A percentile compares a stretch with the other conserved stretches of the same genome.
These are phyloP conservation scores for Sugiyamaella mastotermitis DNA, from an alignment of 805 yeast species.

Conservation along the genomic window DNA sequence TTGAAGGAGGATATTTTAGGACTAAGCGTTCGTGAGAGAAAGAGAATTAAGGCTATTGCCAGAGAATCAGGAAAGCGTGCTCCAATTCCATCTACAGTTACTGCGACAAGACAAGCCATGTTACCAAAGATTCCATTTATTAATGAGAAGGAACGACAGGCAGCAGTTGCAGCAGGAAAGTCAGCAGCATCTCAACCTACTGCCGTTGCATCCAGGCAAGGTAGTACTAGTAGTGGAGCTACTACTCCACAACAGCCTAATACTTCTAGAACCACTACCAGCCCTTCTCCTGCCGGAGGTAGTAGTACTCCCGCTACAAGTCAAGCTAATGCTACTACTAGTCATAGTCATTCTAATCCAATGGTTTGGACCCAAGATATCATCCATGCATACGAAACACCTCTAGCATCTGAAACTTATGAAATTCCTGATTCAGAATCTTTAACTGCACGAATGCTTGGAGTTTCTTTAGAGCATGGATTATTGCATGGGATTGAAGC, in stretches of 20 bases:
- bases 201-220: not conserved
- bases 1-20: constrained; percentile 83
- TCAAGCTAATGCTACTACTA: not conserved
- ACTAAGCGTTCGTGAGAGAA: constrained; percentile 75
- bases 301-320: constrained; percentile 3
- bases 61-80: constrained; percentile 68
- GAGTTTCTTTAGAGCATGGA: constrained; percentile 87
- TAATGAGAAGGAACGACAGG: constrained; percentile 29
- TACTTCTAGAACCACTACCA: not conserved
- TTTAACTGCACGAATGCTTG: constrained; percentile 62
- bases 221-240: not conserved
- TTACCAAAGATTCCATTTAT: constrained; percentile 81
- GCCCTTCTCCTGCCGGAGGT: not conserved
- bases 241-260: not conserved
- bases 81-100: constrained; percentile 30
- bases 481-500: constrained; percentile 72
- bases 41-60: constrained; percentile 76
- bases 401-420: constrained; percentile 67
- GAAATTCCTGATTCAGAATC: constrained; percentile 78
- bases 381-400: constrained; percentile 75
- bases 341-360: constrained; percentile 21
- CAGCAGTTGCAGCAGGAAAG: constrained; percentile 1
- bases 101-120: constrained; percentile 42
- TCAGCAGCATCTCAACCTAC: not conserved
- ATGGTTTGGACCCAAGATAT: constrained; percentile 89